Percentiles rank a stretch among this genome's conserved stretches.
Evolutionary conservation across 257 asterid species (phyloP).

Genomic region (Lavandula angustifolia): DNA sequence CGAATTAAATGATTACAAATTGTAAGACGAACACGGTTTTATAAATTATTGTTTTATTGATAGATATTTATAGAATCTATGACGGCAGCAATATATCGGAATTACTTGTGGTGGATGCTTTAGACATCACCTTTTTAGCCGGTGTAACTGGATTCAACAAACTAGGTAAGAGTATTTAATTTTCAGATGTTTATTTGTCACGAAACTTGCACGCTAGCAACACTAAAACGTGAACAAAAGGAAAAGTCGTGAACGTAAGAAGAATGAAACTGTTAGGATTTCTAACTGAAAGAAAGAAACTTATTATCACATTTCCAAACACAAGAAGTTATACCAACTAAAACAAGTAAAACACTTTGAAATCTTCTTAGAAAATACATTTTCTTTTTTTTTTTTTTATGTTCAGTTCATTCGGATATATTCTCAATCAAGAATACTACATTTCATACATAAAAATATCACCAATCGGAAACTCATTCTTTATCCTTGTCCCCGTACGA

Average conservation of each 20-base stretch:
- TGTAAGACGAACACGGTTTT: neutral
- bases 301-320: neutral
- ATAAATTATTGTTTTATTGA: no score
- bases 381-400: no score
- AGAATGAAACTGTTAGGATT: neutral
- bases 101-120: slow-evolving; percentile 1
- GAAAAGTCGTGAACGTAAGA: slow-evolving; percentile 17
- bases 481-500: no score
- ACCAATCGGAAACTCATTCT: no score
- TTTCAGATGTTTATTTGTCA: no score
- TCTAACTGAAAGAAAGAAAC: no score
- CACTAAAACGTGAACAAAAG: neutral
- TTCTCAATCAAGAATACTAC: no score
- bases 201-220: slow-evolving; percentile 29
- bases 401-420: no score
- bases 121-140: neutral
- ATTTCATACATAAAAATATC: no score
- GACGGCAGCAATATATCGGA: slow-evolving; percentile 5
- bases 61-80: neutral
- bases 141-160: neutral
- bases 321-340: neutral
- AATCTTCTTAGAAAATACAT: no score
- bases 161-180: no score
- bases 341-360: neutral
- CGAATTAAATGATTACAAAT: neutral